phyloP scores from a whole-genome alignment of 2,329 filamentous ascomycete species.

The Aspergillus fructus region DNA sequence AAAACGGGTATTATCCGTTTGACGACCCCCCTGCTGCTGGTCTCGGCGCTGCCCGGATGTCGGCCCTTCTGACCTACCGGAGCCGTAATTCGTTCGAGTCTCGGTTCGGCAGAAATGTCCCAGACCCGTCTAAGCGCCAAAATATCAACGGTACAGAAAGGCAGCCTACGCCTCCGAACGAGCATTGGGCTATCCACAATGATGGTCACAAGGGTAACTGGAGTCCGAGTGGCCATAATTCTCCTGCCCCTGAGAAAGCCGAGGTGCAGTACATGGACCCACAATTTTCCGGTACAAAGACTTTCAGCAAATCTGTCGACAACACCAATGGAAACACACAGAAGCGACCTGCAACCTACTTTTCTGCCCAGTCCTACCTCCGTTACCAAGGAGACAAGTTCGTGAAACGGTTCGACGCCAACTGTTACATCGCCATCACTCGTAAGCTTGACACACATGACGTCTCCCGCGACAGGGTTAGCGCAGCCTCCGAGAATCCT shows the following conservation, averaged over 20 bases:
- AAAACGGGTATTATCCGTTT: constrained; percentile 91
- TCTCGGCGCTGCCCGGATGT: constrained; percentile 93
- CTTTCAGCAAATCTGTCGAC: constrained; percentile 48
- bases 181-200: constrained; percentile 79
- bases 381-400: constrained; percentile 97
- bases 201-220: constrained; percentile 69
- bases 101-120: constrained; percentile 88
- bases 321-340: constrained; percentile 22
- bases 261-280: constrained; percentile 57
- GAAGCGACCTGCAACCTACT: constrained; percentile 72
- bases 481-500: constrained; percentile 40
- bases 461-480: constrained; percentile 71
- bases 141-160: constrained; percentile 71
- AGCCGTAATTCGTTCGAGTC: constrained; percentile 97
- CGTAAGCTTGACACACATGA: constrained; percentile 98
- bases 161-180: constrained; percentile 61
- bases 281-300: constrained; percentile 68
- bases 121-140: constrained; percentile 78
- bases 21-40: constrained; percentile 83
- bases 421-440: constrained; percentile 98
- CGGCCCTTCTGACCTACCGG: constrained; percentile 89
- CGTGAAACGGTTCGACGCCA: constrained; percentile 93
- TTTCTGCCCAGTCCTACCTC: constrained; percentile 95
- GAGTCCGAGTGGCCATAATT: constrained; percentile 36
- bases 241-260: constrained; percentile 23